Base-by-base conservation (phyloP, 2,329 filamentous ascomycete genomes). In the Emmonsia crescens region DNA sequence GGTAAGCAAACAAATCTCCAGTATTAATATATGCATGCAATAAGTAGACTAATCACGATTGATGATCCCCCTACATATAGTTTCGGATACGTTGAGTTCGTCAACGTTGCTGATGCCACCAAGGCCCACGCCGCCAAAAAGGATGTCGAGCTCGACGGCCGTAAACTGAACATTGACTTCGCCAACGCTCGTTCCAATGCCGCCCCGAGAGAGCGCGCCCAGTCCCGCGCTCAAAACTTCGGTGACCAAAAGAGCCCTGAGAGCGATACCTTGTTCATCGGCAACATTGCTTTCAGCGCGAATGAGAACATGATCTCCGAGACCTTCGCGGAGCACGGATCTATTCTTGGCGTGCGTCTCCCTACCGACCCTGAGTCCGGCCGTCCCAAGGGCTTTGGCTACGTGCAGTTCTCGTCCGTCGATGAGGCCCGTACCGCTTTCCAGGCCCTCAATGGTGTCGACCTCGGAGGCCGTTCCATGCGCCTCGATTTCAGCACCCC, bases 71-170 rank as follows among this genome's bases (percentile, higher is more conserved):
- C 58, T 36, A 56, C 21, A 52, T 62, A 29, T 62, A 83, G 83
- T 67, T 96, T 95, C 76, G 92, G 92, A 64, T 96, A 96, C 74
- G 89, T 96, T 70, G 91, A 96, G 80, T 96, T 92, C 77, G 80
- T 81, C 72, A 84, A 81, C 67, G 77, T 82, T 64, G 86, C 83
- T 63, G 82, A 84, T 73, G 89, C 88, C 61, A 82, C 83, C 69
- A 86, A 86, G 73, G 90, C 90, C 61, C 83, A 87, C 67, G 84
- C 87, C 69, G 85, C 83, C 70, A 91, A 89, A 86, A 84, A 90
- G 70, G 88, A 85, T 67, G 76, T 82, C 66, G 86, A 91, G 70
- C 78, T 95, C 58, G 89, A 92, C 69, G 85, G 86, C 64, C 89
- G 90, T 70, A 74, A 80, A 66, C 79, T 94, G 73, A 91, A 91